These are phyloP conservation scores for Millerozyma acaciae DNA, from an alignment of 805 yeast species.

Conservation along the genomic window DNA sequence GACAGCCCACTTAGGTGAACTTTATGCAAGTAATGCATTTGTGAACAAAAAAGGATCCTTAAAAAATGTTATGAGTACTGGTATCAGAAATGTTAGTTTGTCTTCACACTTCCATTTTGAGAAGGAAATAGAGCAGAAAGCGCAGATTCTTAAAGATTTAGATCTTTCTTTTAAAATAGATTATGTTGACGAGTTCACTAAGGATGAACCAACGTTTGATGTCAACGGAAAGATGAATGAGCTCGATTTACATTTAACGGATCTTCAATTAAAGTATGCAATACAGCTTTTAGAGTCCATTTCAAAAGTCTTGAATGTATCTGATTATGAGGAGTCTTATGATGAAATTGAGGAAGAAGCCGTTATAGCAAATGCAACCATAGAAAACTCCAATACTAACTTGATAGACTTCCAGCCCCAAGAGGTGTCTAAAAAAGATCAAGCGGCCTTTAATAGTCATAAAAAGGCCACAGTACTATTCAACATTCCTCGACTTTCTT, in stretches of 20 bases:
- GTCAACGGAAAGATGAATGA: conserved; percentile 60
- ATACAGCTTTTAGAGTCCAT: conserved; percentile 53
- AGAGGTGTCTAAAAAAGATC: background rate
- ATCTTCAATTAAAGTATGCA: conserved; percentile 61
- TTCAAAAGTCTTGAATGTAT: conserved; percentile 47
- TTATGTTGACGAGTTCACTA: conserved; percentile 40
- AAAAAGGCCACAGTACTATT: conserved; percentile 47
- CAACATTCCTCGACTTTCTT: conserved; percentile 57
- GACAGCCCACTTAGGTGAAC: conserved; percentile 77
- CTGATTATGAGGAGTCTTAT: conserved; percentile 35
- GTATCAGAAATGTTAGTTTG: conserved; percentile 69
- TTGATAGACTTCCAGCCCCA: background rate
- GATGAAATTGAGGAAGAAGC: conserved; percentile 61
- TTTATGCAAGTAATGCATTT: conserved; percentile 65
- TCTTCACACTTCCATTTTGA: conserved; percentile 55
- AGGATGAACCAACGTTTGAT: conserved; percentile 44
- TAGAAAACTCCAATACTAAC: background rate
- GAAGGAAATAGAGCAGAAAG: conserved; percentile 42
- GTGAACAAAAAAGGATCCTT: conserved; percentile 18
- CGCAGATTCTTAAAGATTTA: conserved; percentile 63
- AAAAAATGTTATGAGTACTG: conserved; percentile 59
- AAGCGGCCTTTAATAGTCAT: conserved; percentile 24
- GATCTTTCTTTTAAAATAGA: conserved; percentile 61
- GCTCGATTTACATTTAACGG: conserved; percentile 63
- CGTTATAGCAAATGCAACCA: conserved; percentile 52